phyloP scores from a whole-genome alignment of 768 basidiomycete genomes.

The Russula foetens region DNA sequence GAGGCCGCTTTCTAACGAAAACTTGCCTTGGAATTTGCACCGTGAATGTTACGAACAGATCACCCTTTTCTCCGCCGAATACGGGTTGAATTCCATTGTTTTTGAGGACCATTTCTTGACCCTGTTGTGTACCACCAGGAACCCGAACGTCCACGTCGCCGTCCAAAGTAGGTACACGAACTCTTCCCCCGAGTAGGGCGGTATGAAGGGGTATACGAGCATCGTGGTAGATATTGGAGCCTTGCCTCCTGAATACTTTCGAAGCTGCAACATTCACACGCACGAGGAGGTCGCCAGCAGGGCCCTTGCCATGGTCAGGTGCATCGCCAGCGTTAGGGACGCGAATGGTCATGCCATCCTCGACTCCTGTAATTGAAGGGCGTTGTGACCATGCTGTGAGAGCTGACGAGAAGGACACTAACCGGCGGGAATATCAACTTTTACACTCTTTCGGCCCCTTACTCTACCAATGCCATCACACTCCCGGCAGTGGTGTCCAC shows the following conservation, averaged over 20 bases:
- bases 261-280: slow-evolving; percentile 79
- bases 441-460: slow-evolving; percentile 64
- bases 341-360: slow-evolving; percentile 89
- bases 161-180: slow-evolving; percentile 89
- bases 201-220: slow-evolving; percentile 85
- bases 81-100: slow-evolving; percentile 71
- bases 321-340: slow-evolving; percentile 78
- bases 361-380: slow-evolving; percentile 52
- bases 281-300: slow-evolving; percentile 78
- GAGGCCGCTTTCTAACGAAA: not conserved
- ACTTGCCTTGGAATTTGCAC: slow-evolving; percentile 86
- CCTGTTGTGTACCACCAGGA: slow-evolving; percentile 89
- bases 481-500: slow-evolving; percentile 62
- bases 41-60: slow-evolving; percentile 83
- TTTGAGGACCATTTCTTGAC: slow-evolving; percentile 93
- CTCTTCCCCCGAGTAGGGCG: slow-evolving; percentile 88
- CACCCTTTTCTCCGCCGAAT: slow-evolving; percentile 56
- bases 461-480: slow-evolving; percentile 89
- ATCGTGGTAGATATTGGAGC: slow-evolving; percentile 83
- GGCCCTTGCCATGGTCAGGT: slow-evolving; percentile 70
- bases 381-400: not conserved
- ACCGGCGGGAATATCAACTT: slow-evolving; percentile 84
- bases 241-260: slow-evolving; percentile 83
- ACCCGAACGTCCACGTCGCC: slow-evolving; percentile 93
- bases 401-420: slow-evolving; percentile 26